Base-by-base conservation (phyloP, 441 rosid species). In the Eutrema salsugineum region DNA sequence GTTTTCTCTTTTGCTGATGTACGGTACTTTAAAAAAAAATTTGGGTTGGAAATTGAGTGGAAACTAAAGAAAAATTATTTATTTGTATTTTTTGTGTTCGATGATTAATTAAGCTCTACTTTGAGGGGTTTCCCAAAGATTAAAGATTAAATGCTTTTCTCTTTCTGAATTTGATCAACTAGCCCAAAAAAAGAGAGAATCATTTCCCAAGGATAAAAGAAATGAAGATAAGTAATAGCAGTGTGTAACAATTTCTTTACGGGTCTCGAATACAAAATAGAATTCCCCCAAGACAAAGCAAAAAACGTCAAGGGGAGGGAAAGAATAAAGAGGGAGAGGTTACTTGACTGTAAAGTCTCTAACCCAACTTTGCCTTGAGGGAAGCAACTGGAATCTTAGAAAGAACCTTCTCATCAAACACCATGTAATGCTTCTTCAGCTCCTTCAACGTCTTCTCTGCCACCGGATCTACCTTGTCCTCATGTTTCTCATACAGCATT, bases 401-500 rank as follows among this genome's bases (percentile, higher is more conserved):
- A 50, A 82, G 68, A 81, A 85, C 88, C 68, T 84, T 87, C 30
- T 77, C 88, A 73, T 83, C 78, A 33, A 87, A 77, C 22, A 83
- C 86, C 47, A 81, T 81, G 75, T 91, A 89, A 55, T 87, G 97
- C 81, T 83, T 90, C 77, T 84, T 85, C 16, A 93, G 64, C 87
- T 88, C 93, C 5, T 82, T 59, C 70, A 68, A 46, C 0, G 86
- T 90, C 83, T 86, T 91, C 86, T 91, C 98, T 7, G 93, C 94
- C 28, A 88, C 67, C 33, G 90, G 91, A 73, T 93, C 97, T 42
- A 89, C 81, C 75, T 88, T 88, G 76, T 91, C 88, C 63, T 91
- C 97, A 16, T 83, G 87, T 77, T 91, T 93, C 86, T 93, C 96
- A 53, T 93, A 93, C 30, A 91, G 12, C 55, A 91, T 86, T 1